These are phyloP conservation scores for Loxodes magnus DNA, from an alignment of 73 alveolate species.

Conservation along the genomic window DNA sequence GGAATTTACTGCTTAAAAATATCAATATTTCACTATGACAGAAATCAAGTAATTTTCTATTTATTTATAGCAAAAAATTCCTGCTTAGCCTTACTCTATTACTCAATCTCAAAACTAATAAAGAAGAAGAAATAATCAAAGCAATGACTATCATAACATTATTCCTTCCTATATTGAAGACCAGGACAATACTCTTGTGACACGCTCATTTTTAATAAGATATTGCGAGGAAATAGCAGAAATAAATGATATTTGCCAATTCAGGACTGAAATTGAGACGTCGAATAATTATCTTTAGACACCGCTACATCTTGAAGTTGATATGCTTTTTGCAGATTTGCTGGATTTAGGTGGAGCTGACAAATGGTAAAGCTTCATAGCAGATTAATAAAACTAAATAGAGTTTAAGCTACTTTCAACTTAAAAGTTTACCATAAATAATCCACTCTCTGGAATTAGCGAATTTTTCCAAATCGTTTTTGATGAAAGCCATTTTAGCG, in stretches of 20 bases:
- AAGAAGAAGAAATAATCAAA: slow-evolving; percentile 15
- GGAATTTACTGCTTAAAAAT: slow-evolving; percentile 25
- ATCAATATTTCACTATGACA: background rate
- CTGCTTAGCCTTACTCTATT: slow-evolving; percentile 9
- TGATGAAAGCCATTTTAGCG: slow-evolving; percentile 49
- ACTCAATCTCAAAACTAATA: background rate
- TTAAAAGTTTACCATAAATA: background rate
- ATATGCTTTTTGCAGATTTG: too few relatives aligned
- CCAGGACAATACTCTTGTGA: slow-evolving; percentile 29
- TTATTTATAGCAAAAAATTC: too few relatives aligned
- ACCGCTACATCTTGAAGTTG: too few relatives aligned
- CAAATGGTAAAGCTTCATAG: too few relatives aligned
- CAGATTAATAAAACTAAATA: background rate
- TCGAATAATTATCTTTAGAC: too few relatives aligned
- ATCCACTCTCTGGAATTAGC: slow-evolving; percentile 27
- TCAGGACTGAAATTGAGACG: slow-evolving; percentile 62
- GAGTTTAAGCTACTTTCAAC: slow-evolving; percentile 3
- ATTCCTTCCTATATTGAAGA: slow-evolving; percentile 41
- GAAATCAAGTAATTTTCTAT: too few relatives aligned
- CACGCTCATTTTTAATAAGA: slow-evolving; percentile 72
- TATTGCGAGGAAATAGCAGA: slow-evolving; percentile 87
- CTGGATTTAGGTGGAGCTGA: too few relatives aligned
- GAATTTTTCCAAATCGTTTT: slow-evolving; percentile 53
- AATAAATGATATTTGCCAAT: slow-evolving; percentile 59
- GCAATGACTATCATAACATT: slow-evolving; percentile 17